Percentiles rank a stretch among this genome's conserved stretches.
These are phyloP conservation scores for Heritiera fomes DNA, from an alignment of 345 rosid species.

Conservation along the genomic window DNA sequence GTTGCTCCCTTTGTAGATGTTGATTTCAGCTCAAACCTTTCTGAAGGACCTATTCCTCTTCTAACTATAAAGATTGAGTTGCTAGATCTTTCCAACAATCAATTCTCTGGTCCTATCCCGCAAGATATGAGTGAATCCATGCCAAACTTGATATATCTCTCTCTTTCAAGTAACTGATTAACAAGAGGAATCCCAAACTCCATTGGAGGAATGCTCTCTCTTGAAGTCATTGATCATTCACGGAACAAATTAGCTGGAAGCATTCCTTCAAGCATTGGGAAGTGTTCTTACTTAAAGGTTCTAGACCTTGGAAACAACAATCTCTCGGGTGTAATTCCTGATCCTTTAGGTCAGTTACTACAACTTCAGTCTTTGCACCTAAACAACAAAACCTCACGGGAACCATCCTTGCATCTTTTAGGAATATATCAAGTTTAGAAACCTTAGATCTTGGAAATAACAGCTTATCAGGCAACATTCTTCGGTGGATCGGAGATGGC, in stretches of 20 bases:
- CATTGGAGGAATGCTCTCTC: conserved; percentile 32
- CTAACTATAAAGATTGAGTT: conserved; percentile 23
- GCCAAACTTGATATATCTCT: conserved; percentile 30
- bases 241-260: conserved; percentile 35
- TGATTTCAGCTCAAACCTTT: conserved; percentile 37
- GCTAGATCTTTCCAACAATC: conserved; percentile 40
- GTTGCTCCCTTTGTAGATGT: conserved; percentile 28
- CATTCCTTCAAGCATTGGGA: conserved; percentile 35
- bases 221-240: conserved; percentile 41
- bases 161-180: conserved; percentile 34
- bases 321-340: conserved; percentile 36
- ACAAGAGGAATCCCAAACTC: conserved; percentile 38
- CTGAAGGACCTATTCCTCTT: conserved; percentile 32
- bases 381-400: conserved; percentile 37
- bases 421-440: conserved; percentile 33
- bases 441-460: conserved; percentile 46
- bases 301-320: conserved; percentile 36
- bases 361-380: conserved; percentile 34
- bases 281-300: conserved; percentile 28
- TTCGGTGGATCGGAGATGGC: conserved; percentile 35
- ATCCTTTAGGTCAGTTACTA: conserved; percentile 30
- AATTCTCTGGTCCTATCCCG: conserved; percentile 34
- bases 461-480: conserved; percentile 33
- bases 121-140: conserved; percentile 23
- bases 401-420: conserved; percentile 32